These are phyloP conservation scores for Uronychia setigera DNA, from an alignment of 73 alveolate species.

Conservation along the genomic window DNA sequence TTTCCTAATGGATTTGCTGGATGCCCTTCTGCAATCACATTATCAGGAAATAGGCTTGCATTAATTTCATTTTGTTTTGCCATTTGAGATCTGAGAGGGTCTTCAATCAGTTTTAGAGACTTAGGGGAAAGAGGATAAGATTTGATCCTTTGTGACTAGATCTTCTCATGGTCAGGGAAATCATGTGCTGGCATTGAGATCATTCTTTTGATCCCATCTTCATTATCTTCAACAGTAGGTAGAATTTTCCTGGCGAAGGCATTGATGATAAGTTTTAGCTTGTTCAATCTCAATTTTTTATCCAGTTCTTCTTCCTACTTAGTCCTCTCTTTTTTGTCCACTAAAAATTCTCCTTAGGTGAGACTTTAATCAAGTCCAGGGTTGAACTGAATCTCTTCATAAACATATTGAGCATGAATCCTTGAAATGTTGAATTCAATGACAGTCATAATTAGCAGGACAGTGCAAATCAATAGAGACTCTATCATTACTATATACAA, in stretches of 20 bases:
- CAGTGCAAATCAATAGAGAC: constrained; percentile 6
- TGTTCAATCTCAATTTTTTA: constrained; percentile 29
- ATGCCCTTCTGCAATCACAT: background rate
- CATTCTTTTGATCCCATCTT: constrained; percentile 8
- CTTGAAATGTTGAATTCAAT: constrained; percentile 41
- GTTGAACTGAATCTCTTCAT: background rate
- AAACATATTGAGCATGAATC: background rate
- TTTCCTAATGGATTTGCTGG: background rate
- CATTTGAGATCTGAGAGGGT: background rate
- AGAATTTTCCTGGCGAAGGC: constrained; percentile 31
- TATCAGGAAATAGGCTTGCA: background rate
- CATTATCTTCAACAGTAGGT: constrained; percentile 6
- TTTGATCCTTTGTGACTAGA: constrained; percentile 6
- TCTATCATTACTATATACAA: background rate
- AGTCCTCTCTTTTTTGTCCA: background rate
- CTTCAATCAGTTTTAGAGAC: background rate
- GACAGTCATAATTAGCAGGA: constrained; percentile 36
- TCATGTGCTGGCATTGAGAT: constrained; percentile 33
- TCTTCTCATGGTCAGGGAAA: constrained; percentile 1
- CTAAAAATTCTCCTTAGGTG: background rate
- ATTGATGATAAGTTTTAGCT: constrained; percentile 36
- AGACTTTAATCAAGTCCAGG: background rate
- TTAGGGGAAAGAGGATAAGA: constrained; percentile 5
- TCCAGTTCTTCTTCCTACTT: constrained; percentile 18
- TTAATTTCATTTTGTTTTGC: background rate